These are phyloP conservation scores for Blastobotrys mokoenaii DNA, from an alignment of 805 yeast genomes.

Conservation along the genomic window DNA sequence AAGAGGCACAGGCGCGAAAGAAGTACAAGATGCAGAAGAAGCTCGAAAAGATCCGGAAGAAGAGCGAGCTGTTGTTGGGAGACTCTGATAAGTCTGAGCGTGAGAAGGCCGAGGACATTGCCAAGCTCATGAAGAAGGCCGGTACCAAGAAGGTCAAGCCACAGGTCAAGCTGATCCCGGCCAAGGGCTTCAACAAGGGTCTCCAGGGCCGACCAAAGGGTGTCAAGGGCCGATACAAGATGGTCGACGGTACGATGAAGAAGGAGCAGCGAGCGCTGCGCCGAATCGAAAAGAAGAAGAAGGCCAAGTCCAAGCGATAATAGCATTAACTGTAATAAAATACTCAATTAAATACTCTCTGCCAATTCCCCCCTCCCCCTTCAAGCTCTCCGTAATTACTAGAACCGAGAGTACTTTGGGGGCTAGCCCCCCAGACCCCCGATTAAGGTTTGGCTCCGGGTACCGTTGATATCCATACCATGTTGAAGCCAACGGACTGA, in stretches of 20 bases:
- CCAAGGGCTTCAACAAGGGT: constrained; percentile 78
- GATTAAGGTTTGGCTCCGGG: too few relatives aligned
- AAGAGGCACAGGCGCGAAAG: constrained; percentile 95
- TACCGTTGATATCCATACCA: too few relatives aligned
- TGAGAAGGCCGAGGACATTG: constrained; percentile 91
- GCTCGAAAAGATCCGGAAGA: constrained; percentile 82
- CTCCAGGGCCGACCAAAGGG: constrained; percentile 94
- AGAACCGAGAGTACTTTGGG: too few relatives aligned
- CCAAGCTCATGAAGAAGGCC: constrained; percentile 72
- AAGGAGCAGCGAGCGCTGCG: constrained; percentile 91
- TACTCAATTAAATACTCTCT: too few relatives aligned
- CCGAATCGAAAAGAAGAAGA: constrained; percentile 81
- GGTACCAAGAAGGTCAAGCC: constrained; percentile 66
- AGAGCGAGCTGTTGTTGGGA: constrained; percentile 84
- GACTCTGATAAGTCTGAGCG: constrained; percentile 80
- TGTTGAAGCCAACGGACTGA: too few relatives aligned
- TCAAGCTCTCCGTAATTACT: too few relatives aligned
- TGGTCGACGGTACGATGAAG: constrained; percentile 98
- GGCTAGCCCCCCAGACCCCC: too few relatives aligned
- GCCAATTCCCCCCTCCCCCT: too few relatives aligned
- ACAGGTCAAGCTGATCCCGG: constrained; percentile 81
- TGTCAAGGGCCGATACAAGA: constrained; percentile 93
- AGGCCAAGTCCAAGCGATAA: constrained; percentile 18
- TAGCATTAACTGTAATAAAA: too few relatives aligned
- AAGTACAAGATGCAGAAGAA: constrained; percentile 84